Base-by-base conservation (phyloP, 768 basidiomycete genomes). In the Dioszegia crocea region DNA sequence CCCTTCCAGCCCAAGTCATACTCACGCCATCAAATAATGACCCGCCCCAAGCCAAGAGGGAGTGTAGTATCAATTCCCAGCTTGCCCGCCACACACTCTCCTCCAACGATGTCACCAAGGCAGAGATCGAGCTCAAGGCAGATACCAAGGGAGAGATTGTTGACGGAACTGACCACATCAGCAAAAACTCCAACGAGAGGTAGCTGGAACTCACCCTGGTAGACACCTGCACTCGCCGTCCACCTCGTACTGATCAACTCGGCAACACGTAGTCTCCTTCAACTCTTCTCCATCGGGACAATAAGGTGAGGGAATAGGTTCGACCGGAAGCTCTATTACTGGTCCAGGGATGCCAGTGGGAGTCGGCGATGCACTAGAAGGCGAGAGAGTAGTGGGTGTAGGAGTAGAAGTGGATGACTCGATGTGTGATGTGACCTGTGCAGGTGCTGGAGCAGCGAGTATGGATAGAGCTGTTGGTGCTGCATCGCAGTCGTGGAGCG, bases 181-280 rank as follows among this genome's bases (percentile, higher is more conserved):
- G 52, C 52, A 36, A 12, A 3, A 27, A 14, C 14, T 33, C 26
- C 17, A 31, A 33, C n/a, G 31, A 26, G 38, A 39, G 33, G 21
- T 5, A 41, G 33, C 8, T 14, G 6, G 6, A 29, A 57, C 57
- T 33, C 38, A 51, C 47, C 60, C 60, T n/a, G 49, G 38, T 16
- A 29, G 12, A 29, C 60, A 62, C 33, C 27, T 36, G 49, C 60
- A 62, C 46, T 62, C 27, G n/a, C 60, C 60, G 23, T 56, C 29
- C 3, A 41, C 55, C 39, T 62, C 60, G 16, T 39, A 48, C 50
- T 50, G 46, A 31, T 57, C 50, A 6, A 29, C 48, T 16, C 49
- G 21, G 31, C 60, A 62, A 30, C 60, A 62, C 19, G 11, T 21
- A 3, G 60, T 62, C 4, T 43, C 38, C 49, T 52, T 53, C 21